Evolutionary conservation across 257 asterid genomes (phyloP).

Genomic region (Solanum appendiculatum): DNA sequence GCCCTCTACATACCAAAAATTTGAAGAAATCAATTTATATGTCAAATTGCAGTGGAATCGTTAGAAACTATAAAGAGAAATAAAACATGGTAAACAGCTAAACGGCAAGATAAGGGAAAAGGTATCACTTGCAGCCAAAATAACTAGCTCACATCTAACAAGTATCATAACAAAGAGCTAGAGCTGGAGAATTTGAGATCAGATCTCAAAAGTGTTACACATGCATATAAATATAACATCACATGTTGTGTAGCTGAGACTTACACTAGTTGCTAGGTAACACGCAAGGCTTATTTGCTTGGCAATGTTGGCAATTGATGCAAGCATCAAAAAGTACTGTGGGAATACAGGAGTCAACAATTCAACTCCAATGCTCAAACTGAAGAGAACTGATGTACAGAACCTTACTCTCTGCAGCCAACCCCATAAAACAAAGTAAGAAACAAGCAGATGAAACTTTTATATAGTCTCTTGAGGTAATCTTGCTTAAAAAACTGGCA

Average conservation of each 20-base stretch:
- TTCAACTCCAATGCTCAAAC: constrained; percentile 91
- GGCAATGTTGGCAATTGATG: constrained; percentile 89
- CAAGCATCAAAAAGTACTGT: constrained; percentile 73
- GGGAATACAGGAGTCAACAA: constrained; percentile 87
- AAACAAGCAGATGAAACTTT: not conserved
- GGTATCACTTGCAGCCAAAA: not conserved
- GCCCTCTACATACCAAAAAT: not conserved
- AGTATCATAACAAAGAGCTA: not conserved
- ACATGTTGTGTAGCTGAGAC: constrained; percentile 13
- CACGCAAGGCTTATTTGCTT: constrained; percentile 93
- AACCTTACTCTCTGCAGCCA: constrained; percentile 83
- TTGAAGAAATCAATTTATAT: not conserved
- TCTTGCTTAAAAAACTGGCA: not conserved
- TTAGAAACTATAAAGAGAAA: not conserved
- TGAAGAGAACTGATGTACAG: constrained; percentile 74
- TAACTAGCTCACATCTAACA: not conserved
- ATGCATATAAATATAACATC: not conserved
- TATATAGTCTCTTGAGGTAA: not conserved
- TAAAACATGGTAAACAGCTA: not conserved
- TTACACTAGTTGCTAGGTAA: constrained; percentile 88
- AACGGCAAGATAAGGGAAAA: not conserved
- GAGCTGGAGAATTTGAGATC: not conserved
- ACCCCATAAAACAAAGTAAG: constrained; percentile 15
- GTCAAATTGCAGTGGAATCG: not conserved
- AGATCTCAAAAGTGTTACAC: not conserved